Evolutionary conservation across 257 asterid species (phyloP), one percentile per base, ranked within the genome.

Genomic region (Solanum neorickii): DNA sequence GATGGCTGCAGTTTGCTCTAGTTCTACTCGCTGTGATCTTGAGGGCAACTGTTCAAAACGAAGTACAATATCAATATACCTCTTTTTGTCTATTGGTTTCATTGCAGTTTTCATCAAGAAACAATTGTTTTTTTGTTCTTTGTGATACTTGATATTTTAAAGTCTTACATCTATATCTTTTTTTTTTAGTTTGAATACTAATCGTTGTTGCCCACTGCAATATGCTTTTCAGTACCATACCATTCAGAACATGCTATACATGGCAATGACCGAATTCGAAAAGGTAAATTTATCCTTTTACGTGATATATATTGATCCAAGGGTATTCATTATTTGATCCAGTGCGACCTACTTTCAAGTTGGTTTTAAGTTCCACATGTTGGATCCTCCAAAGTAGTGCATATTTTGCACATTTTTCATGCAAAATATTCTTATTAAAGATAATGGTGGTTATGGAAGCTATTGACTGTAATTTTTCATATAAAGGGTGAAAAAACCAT

Each of bases 211-310:
- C 33, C 23, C 73, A 86, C 76, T 68, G 77, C 35, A 25, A 68
- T 88, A 52, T 86, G 21, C 68, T 90, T 89, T 78, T 56, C 96
- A 97, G 99, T 97, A 93, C 90, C 98, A 97, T 83, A 85, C 97
- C 2, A 77, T 97, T 72, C 92, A 91, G 92, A 97, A 97, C 88
- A 88, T 92, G 92, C 94, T 95, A 82, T 95, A 88, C 88, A 94
- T 97, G 99, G 96, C 95, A 62, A 92, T 89, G 95, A 97, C 98
- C 15, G 99, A 97, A 86, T 95, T 95, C 76, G 88, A 91, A 88
- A 88, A 89, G 94, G 99, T 95, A 94, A 86, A 83, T 23, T 78
- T 27, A 2, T 87, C 86, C 60, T 47, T 29, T 87, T 14, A 62
- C 65, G 25, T 86, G 35, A 82, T 82, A 37, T 52, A 82, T 47